phyloP scores from a whole-genome alignment of 306 rosid species.

The Vigna nakashimae region DNA sequence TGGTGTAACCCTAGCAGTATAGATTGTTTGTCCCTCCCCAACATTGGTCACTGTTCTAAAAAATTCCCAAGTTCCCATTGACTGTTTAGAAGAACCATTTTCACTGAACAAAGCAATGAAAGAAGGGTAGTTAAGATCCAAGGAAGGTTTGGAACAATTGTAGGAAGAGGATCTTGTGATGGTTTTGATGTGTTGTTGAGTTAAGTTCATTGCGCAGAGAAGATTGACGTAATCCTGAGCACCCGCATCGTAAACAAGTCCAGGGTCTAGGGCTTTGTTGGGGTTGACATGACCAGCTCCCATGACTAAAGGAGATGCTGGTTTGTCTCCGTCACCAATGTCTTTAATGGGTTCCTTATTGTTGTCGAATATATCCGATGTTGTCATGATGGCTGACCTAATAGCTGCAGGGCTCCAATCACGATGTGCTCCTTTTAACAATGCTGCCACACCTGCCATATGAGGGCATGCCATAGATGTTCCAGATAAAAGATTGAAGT shows the following conservation, averaged over 20 bases:
- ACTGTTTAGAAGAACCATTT: not conserved
- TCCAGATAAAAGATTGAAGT: constrained; percentile 59
- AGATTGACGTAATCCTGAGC: constrained; percentile 64
- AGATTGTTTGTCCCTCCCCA: constrained; percentile 52
- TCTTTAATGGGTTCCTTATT: constrained; percentile 51
- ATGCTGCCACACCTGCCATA: constrained; percentile 68
- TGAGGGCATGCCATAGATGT: constrained; percentile 92
- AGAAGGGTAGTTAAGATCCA: constrained; percentile 65
- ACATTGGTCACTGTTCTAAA: constrained; percentile 61
- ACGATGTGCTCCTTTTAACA: constrained; percentile 55
- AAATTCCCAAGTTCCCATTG: constrained; percentile 43
- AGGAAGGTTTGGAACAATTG: constrained; percentile 42
- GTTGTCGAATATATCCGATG: constrained; percentile 63
- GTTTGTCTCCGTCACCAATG: constrained; percentile 37
- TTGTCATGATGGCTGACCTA: constrained; percentile 81
- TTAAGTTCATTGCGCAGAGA: constrained; percentile 67
- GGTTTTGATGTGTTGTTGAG: constrained; percentile 47
- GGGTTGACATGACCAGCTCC: constrained; percentile 46
- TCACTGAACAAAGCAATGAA: constrained; percentile 56
- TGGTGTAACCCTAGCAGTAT: constrained; percentile 48
- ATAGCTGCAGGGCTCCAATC: constrained; percentile 83
- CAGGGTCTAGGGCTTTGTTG: constrained; percentile 65
- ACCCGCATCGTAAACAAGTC: constrained; percentile 18
- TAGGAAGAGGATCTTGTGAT: constrained; percentile 51
- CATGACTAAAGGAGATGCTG: constrained; percentile 61